Evolutionary conservation across 768 basidiomycete genomes (phyloP), one percentile per base, ranked within the genome.

Genomic region (Boletus bicolor): DNA sequence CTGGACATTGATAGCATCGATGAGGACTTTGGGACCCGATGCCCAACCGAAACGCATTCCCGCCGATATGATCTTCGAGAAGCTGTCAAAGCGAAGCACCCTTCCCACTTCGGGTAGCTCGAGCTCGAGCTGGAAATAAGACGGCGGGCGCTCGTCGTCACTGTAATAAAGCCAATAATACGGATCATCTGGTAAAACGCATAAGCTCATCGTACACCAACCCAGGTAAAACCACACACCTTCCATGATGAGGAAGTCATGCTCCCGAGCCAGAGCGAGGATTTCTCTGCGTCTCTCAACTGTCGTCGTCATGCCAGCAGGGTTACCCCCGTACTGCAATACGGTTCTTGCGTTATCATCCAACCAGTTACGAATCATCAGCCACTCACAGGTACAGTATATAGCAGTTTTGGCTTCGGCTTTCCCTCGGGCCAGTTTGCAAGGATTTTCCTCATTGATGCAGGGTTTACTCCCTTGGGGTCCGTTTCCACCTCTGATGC

Each of bases 11-110:
- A 93, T 86, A 3, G 82, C 82, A 30, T 80, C 73, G 34, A 91
- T 67, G 28, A 93, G 69, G 3, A 74, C 68, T 44, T 77, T 77
- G 15, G 90, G 89, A 4, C 86, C 90, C 12, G 85, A 83, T 6
- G 81, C 82, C 66, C 86, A 91, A 5, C 90, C 90, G 55, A 93
- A 78, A 37, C 88, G 81, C 63, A 89, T 81, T 28, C 86, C 87
- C 26, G 81, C 79, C 36, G 82, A 85, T 26, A 85, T 75, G 36
- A 93, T 77, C 75, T 95, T 96, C 54, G 85, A 89, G 57, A 94
- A 77, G 66, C 86, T 87, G 66, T 94, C 93, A 66, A 95, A 91
- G 49, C 91, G 82, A 43, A 93, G 63, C 30, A 91, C 87, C 15
- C 84, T 80, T 1, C 91, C 91, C n/a, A 80, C 79, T 61, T 83